Base-by-base conservation (phyloP, 2,329 filamentous ascomycete species). In the Chrysoporthe austroafricana region DNA sequence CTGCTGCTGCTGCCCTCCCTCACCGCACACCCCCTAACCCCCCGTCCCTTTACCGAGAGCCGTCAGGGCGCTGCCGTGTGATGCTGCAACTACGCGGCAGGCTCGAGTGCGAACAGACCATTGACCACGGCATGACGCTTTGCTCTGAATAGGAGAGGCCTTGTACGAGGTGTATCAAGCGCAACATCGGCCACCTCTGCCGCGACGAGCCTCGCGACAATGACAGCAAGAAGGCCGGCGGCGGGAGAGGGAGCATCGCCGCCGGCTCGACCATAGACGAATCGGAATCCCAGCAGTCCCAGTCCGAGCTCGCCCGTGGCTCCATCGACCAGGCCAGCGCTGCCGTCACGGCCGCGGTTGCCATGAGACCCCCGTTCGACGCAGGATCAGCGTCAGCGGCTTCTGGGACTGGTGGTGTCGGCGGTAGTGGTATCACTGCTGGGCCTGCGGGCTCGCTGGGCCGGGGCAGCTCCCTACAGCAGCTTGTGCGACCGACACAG, bases 171-270 rank as follows among this genome's bases (percentile, higher is more conserved):
- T 99, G 96, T 84, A 93, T 98, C 81, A 99, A 98, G 83, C 91
- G 96, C 77, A 97, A 97, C 82, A 99, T 99, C 79, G 96, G 95
- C 75, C 96, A 99, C 81, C 86, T 99, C 73, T 99, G 96, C 81
- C 96, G 97, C 83, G 96, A 99, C 81, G 96, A 98, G 81, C 95
- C 94, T 73, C 90, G 95, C 79, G 95, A 99, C 76, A 84, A 89
- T 73, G 88, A 90, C 70, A 80, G 90, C 69, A 97, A 96, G 81
- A 95, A 94, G 80, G 81, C 86, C 74, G 44, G 48, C 18, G 43
- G 43, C 13, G 54, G 42, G 6, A 97, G 95, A 82, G 86, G 83
- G 77, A 84, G 88, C 73, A 82, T 83, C 71, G 85, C 57, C 60
- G 64, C 83, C 70, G 80, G 84, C 69, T 83, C 87, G 63, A 81